These are phyloP conservation scores for Fusarium tricinctum DNA, from an alignment of 2,329 filamentous ascomycete genomes.

Conservation along the genomic window DNA sequence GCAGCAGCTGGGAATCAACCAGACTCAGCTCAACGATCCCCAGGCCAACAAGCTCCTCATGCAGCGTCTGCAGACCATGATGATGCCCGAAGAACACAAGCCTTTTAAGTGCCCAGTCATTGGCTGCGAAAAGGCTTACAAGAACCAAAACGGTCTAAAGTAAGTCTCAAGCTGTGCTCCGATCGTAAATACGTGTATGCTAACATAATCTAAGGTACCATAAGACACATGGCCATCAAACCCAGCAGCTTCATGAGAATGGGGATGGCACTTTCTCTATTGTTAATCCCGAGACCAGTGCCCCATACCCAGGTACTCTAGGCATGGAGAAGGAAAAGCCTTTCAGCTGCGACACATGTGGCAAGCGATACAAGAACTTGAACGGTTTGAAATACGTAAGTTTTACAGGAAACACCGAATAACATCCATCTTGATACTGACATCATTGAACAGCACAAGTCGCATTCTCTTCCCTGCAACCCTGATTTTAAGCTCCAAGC, in stretches of 20 bases:
- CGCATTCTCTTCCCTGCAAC: slow-evolving; percentile 90
- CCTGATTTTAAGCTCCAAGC: slow-evolving; percentile 75
- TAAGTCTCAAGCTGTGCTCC: slow-evolving; percentile 63
- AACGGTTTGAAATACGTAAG: slow-evolving; percentile 96
- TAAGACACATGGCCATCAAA: slow-evolving; percentile 92
- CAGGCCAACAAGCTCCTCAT: slow-evolving; percentile 75
- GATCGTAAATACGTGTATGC: slow-evolving; percentile 1
- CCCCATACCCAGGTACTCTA: slow-evolving; percentile 93
- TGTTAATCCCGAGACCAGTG: slow-evolving; percentile 93
- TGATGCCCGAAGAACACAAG: slow-evolving; percentile 91
- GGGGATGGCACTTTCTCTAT: slow-evolving; percentile 98
- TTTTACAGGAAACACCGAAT: slow-evolving; percentile 22
- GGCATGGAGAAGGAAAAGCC: slow-evolving; percentile 99
- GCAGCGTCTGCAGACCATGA: slow-evolving; percentile 70
- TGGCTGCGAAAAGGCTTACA: slow-evolving; percentile 98
- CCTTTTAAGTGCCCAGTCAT: slow-evolving; percentile 98
- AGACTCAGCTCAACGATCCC: slow-evolving; percentile 82
- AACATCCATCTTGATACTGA: slow-evolving; percentile 51
- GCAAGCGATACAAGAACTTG: slow-evolving; percentile 98
- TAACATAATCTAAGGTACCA: slow-evolving; percentile 68
- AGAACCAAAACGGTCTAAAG: slow-evolving; percentile 99
- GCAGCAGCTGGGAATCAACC: slow-evolving; percentile 80
- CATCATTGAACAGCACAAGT: slow-evolving; percentile 70
- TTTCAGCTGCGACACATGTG: slow-evolving; percentile 95
- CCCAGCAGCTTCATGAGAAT: slow-evolving; percentile 96